phyloP scores from a whole-genome alignment of 1,284 basidiomycete species.

The Cutaneotrichosporon cutaneum region DNA sequence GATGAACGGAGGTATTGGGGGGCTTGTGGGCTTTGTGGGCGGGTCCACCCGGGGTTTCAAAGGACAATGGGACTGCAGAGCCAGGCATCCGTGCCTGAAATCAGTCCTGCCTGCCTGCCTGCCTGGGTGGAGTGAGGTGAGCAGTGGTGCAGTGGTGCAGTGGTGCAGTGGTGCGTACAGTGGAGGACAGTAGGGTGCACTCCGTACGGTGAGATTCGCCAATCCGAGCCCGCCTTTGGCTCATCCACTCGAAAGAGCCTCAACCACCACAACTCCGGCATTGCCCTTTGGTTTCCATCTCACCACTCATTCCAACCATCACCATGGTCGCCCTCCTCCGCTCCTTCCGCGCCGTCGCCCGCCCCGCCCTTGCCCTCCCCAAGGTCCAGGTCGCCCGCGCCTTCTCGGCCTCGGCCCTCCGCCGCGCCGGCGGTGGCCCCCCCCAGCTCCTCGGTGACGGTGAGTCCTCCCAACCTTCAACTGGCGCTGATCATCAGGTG shows the following conservation, averaged over 20 bases:
- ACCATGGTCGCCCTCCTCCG: constrained; percentile 43
- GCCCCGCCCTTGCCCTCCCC: constrained; percentile 25
- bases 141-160: background rate
- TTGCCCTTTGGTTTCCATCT: constrained; percentile 3
- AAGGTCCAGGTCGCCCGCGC: constrained; percentile 27
- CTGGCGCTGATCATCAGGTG: background rate
- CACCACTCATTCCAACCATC: constrained; percentile 20
- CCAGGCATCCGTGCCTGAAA: too few species aligned
- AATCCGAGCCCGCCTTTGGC: constrained; percentile 15
- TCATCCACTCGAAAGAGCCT: background rate
- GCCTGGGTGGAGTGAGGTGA: background rate
- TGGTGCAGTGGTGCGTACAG: background rate
- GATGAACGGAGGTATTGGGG: constrained; percentile 4
- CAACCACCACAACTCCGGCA: background rate
- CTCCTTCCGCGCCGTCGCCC: constrained; percentile 38
- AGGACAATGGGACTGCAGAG: background rate
- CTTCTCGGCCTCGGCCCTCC: constrained; percentile 45
- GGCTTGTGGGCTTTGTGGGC: background rate
- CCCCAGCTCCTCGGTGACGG: constrained; percentile 32
- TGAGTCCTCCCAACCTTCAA: background rate
- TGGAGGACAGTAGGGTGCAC: background rate
- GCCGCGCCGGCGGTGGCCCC: constrained; percentile 35
- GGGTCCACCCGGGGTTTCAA: too few species aligned
- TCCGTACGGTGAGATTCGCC: background rate
- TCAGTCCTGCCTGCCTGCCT: background rate